These are phyloP conservation scores for Aquanectria penicillioides DNA, from an alignment of 2,329 filamentous ascomycete species.

Conservation along the genomic window DNA sequence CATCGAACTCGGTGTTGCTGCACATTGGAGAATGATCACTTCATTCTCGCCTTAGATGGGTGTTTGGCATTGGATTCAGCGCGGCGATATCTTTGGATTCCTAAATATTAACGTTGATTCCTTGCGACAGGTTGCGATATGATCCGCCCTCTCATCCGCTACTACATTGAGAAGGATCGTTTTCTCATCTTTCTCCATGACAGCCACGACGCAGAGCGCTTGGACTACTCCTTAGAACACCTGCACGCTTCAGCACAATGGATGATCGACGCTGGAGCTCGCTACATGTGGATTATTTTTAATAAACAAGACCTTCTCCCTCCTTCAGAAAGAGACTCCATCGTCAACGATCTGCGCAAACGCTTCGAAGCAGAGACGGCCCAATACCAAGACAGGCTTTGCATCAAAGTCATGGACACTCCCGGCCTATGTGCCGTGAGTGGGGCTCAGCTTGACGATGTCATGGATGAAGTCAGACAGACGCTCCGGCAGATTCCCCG, in stretches of 20 bases:
- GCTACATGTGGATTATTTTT: slow-evolving; percentile 44
- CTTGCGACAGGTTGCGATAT: slow-evolving; percentile 37
- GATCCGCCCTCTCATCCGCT: slow-evolving; percentile 40
- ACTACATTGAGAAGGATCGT: slow-evolving; percentile 39
- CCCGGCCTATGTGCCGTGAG: slow-evolving; percentile 36
- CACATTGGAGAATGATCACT: too few relatives aligned
- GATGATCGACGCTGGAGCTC: slow-evolving; percentile 31
- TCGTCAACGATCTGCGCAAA: slow-evolving; percentile 20
- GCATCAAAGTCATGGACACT: slow-evolving; percentile 34
- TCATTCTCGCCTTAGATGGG: too few relatives aligned
- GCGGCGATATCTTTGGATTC: too few relatives aligned
- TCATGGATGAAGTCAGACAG: slow-evolving; percentile 31
- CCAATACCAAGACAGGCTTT: slow-evolving; percentile 11
- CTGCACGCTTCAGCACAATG: slow-evolving; percentile 33
- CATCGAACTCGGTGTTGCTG: too few relatives aligned
- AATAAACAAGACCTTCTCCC: slow-evolving; percentile 46
- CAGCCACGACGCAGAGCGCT: slow-evolving; percentile 36
- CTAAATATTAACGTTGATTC: not conserved
- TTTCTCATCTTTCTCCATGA: slow-evolving; percentile 44
- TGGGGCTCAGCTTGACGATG: slow-evolving; percentile 21
- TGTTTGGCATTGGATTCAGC: too few relatives aligned
- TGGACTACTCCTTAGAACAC: slow-evolving; percentile 41
- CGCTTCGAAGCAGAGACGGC: slow-evolving; percentile 29
- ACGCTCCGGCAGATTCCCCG: slow-evolving; percentile 20
- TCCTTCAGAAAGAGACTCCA: slow-evolving; percentile 17